Evolutionary conservation across 257 asterid species (phyloP), one percentile per base, ranked within the genome.

Genomic region (Petunia secreta): DNA sequence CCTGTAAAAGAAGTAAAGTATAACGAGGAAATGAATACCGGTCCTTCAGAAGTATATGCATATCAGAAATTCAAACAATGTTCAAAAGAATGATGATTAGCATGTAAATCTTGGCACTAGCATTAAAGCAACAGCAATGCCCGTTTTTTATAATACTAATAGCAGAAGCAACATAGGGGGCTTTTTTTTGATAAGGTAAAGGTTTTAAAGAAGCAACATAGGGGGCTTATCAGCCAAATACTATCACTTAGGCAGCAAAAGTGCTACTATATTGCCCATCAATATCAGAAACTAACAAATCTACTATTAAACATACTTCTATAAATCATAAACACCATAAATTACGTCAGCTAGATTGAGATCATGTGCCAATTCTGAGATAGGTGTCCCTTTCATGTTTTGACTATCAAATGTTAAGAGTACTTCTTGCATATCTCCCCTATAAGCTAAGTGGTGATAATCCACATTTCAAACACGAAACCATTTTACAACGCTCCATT

Each of bases 1-100:
- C 99, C 99, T 96, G 96, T 79, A 55, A 41, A 80, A 79, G 75
- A 81, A 77, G 75, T 67, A 82, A 79, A 88, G 8, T 46, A 84
- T 63, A 63, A 25, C 9, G 10, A 60, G 73, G 75, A 77, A 77
- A 84, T 25, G 59, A 79, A 85, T 43, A 53, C 36, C 58, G 64
- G 37, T 15, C 39, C 14, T 25, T 53, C 63, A 81, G 40, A 48
- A 48, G 52, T 79, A 53, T 44, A 34, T 52, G 9, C 66, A 79
- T 55, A 48, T 79, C n/a, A 64, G 40, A 63, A 16, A 36, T 46
- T 46, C 36, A 54, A 63, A 6, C 48, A 64, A 4, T 79, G 25
- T 38, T n/a, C 11, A 3, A 63, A 79, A 79, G 38, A 50, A 65
- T 43, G 57, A 13, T 2, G 46, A 25, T 14, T 25, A 62, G 14